Base-by-base conservation (phyloP, 2,329 filamentous ascomycete species). In the Fusarium verrucosum region DNA sequence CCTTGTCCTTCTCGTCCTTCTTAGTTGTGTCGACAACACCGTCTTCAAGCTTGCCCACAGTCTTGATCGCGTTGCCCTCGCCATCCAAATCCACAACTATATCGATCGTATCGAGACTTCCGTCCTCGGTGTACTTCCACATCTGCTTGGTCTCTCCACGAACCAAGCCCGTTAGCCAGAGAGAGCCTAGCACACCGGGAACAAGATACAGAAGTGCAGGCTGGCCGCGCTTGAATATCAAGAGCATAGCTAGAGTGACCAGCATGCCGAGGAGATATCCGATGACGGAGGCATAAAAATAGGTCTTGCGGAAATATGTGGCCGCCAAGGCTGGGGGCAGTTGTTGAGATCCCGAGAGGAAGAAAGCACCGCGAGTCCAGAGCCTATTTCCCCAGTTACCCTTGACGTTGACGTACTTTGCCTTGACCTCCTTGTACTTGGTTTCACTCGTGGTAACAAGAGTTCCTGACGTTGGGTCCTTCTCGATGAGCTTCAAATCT, bases 121-220 rank as follows among this genome's bases (percentile, higher is more conserved):
- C 85, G 64, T 89, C 86, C 74, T 98, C 94, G 1, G 88, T 93
- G 73, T 94, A 98, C 4, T 81, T 81, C 90, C 91, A 96, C 86
- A 98, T 89, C 37, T 88, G 77, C 46, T 80, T 81, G 3, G 94
- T 65, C 72, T 98, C 93, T 3, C 92, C 90, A 11, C 88, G 86
- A 17, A 84, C 74, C 6, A 88, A 68, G 0, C 90, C 94, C 3
- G 91, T 95, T 5, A 87, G 76, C 90, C 92, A 96, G 2, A 95
- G 74, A 2, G 89, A 85, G 2, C 85, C 82, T 7, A 97, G 79
- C 0, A 98, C 92, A 1, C 91, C 89, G 0, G 94, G 94, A 0
- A 98, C 95, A 8, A 99, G 86, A 74, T 98, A 98, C 14, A 99
- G 80, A 28, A 99, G 82, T 9, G 95, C 94, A 1, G 94, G 94